A percentile compares a stretch with the other conserved stretches of the same genome.
Evolutionary conservation across 2,329 filamentous ascomycete genomes (phyloP).

Genomic region (Colletotrichum spinosum): DNA sequence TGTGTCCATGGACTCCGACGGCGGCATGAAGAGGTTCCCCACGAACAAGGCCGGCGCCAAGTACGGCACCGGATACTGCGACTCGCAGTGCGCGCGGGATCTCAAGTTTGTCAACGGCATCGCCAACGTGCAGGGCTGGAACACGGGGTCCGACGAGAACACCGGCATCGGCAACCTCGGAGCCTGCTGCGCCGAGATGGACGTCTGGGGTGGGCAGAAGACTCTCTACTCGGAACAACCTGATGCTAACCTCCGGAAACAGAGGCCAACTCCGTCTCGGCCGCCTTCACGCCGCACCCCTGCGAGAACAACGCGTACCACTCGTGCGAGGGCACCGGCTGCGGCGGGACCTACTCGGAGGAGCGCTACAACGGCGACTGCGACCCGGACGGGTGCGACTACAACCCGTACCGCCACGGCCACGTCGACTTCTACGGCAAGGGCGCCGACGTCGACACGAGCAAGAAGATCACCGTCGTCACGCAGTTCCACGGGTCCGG

Average conservation of each 20-base stretch:
- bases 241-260: background rate
- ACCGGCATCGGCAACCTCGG: conserved; percentile 63
- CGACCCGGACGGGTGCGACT: conserved; percentile 75
- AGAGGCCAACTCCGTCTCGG: conserved; percentile 69
- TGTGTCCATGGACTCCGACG: conserved; percentile 67
- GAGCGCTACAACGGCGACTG: conserved; percentile 70
- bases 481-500: conserved; percentile 64
- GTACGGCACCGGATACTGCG: conserved; percentile 70
- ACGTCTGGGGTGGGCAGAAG: conserved; percentile 65
- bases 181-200: conserved; percentile 70
- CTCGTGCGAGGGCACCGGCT: conserved; percentile 56
- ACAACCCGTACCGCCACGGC: conserved; percentile 75
- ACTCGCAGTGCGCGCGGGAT: conserved; percentile 60
- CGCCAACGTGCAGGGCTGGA: conserved; percentile 62
- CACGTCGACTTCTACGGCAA: conserved; percentile 70
- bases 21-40: conserved; percentile 59
- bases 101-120: conserved; percentile 66
- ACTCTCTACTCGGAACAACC: background rate
- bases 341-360: conserved; percentile 60
- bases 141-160: conserved; percentile 61
- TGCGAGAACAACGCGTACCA: conserved; percentile 62
- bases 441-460: conserved; percentile 67
- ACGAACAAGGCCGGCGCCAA: conserved; percentile 62
- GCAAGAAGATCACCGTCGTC: conserved; percentile 66
- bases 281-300: conserved; percentile 71